Base-by-base conservation (phyloP, 2,329 filamentous ascomycete genomes). In the Polychaeton citri region DNA sequence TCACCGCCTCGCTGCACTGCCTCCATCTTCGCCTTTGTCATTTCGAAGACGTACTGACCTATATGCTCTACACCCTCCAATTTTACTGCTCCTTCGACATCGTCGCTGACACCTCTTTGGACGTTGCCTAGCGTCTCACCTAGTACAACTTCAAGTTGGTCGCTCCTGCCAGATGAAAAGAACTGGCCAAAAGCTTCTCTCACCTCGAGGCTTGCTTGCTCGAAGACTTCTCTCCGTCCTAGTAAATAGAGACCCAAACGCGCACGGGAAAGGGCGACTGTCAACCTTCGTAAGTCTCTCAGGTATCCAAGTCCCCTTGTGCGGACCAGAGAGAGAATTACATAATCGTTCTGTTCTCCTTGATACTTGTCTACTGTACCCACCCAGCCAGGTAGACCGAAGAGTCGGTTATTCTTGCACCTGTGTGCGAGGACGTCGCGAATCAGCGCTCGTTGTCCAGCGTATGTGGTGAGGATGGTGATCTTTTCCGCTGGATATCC, bases 351-450 rank as follows among this genome's bases (percentile, higher is more conserved):
- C 62, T 98, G 90, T 66, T 98, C 90, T 57, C 90, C 92, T 64
- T 98, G 90, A 53, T 96, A 98, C 59, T 94, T 95, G 64, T 98
- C 90, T 43, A 98, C 88, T 4, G 92, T 98, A 3, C 84, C 87
- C 19, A 98, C 84, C 36, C 81, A 79, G 59, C 79, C 81, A 13
- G 90, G 90, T 58, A 94, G 64, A 6, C 88, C 87, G 60, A 98
- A 98, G 15, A 96, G 65, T 2, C 77, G 65, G 49, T 86, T 92
- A 49, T 74, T 80, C 24, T 77, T 79, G 59, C 90, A 98, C 39
- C 90, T 73, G 54, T 92, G 83, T 10, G 64, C 66, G 35, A 98
- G 63, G 3, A 98, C 85, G 58, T 98, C 88, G 49, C 73, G 79
- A 41, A 98, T 83, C 49, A 98, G 66, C 20, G 87, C 85, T 40